A percentile compares a stretch with the other conserved stretches of the same genome.
Evolutionary conservation across 2,329 filamentous ascomycete species (phyloP).

Genomic region (Aspergillus sclerotialis): DNA sequence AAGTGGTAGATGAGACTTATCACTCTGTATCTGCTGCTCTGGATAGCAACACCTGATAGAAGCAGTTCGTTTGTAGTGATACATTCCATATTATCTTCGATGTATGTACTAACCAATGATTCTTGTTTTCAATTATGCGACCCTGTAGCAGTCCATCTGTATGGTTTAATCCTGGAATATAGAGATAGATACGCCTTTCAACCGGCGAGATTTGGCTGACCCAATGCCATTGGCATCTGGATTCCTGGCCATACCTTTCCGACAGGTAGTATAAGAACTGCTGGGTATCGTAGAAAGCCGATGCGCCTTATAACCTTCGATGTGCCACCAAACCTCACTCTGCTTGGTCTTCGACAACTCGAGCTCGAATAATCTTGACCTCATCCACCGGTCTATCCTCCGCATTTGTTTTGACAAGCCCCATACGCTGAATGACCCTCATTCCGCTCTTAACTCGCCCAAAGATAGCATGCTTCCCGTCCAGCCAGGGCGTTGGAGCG

Average conservation of each 20-base stretch:
- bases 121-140: too few relatives aligned
- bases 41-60: conserved; percentile 65
- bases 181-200: too few relatives aligned
- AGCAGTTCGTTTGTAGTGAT: conserved; percentile 71
- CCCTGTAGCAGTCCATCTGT: not conserved
- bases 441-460: conserved; percentile 81
- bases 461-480: conserved; percentile 96
- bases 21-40: conserved; percentile 86
- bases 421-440: conserved; percentile 78
- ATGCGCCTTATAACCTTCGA: too few relatives aligned
- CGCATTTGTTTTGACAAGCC: conserved; percentile 71
- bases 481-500: conserved; percentile 89
- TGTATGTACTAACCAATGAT: too few relatives aligned
- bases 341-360: conserved; percentile 57
- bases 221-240: too few relatives aligned
- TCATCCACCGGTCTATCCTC: conserved; percentile 79
- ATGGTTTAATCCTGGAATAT: not conserved
- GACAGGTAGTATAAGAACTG: too few relatives aligned
- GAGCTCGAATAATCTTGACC: conserved; percentile 69
- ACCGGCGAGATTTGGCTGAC: too few relatives aligned
- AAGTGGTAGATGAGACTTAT: conserved; percentile 58
- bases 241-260: too few relatives aligned
- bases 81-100: conserved; percentile 42
- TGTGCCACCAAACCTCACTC: conserved; percentile 29
- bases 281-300: too few relatives aligned